Evolutionary conservation across 371 early-diverging fungal species (phyloP), one percentile per base, ranked within the genome.

Genomic region (Apophysomyces ossiformis): DNA sequence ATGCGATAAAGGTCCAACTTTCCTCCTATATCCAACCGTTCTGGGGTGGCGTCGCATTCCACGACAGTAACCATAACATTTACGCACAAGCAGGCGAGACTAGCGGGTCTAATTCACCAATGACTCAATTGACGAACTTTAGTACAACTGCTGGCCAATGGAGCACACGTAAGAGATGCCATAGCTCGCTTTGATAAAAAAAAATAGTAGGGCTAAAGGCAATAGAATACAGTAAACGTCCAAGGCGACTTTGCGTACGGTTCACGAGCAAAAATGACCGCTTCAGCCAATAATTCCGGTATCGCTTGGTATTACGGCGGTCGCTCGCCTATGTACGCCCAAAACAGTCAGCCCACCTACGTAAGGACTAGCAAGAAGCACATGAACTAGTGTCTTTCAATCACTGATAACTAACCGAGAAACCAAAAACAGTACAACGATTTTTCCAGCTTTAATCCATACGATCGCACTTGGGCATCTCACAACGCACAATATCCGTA

Each of bases 301-400:
- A 58, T 71, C 35, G 70, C 71, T 18, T 82, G 77, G 74, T 75
- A 73, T 60, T 82, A 72, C 64, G 79, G 82, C 16, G 82, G 82
- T 18, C 57, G 67, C 32, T 36, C 70, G n/a, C 60, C 73, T 6
- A 12, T 47, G 11, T 58, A 4, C 15, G 18, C 41, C 26, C 41
- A 37, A 35, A n/a, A 21, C 21, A 62, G 37, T 50, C n/a, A n/a
- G 54, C 1, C 54, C 57, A 39, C 5, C 2, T 37, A 62, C 16
- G 63, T 61, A 62, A 50, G 54, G 2, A 26, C 32, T 2, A 26
- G 32, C 32, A 26, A 26, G 2, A 26, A 26, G 32, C 32, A 26
- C 32, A 26, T 26, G 32, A 26, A 26, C 32, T 2, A 26, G 2
- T 26, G 32, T 26, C 32, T 26, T 26, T 26, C 32, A 37, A 32